These are phyloP conservation scores for Fusarium acutatum DNA, from an alignment of 2,329 filamentous ascomycete species.

Conservation along the genomic window DNA sequence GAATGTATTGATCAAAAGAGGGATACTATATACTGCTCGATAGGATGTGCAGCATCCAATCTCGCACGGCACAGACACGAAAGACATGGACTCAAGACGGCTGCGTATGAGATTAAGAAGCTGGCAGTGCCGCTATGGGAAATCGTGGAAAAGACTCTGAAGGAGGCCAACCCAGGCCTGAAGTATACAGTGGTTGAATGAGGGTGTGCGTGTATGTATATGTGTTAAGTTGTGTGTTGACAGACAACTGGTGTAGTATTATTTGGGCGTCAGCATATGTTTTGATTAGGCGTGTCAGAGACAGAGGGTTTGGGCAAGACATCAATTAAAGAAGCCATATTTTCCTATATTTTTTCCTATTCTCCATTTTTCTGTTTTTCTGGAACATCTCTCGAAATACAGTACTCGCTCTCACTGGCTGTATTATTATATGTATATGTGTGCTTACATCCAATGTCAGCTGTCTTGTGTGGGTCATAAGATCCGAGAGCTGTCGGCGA, in stretches of 20 bases:
- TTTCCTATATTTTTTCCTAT: background rate
- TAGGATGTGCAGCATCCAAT: constrained; percentile 52
- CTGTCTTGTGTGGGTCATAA: background rate
- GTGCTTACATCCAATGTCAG: background rate
- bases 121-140: constrained; percentile 37
- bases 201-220: background rate
- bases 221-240: background rate
- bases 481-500: constrained; percentile 28
- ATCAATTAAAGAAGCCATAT: background rate
- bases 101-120: constrained; percentile 31
- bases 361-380: background rate
- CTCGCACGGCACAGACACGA: constrained; percentile 51
- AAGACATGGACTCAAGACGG: constrained; percentile 43
- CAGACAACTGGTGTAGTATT: background rate
- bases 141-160: constrained; percentile 41
- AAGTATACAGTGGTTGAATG: constrained; percentile 38
- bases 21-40: constrained; percentile 52
- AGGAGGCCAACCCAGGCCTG: constrained; percentile 46
- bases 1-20: constrained; percentile 52
- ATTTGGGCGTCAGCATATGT: background rate
- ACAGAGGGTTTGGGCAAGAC: background rate
- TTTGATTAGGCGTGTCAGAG: background rate
- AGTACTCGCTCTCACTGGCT: background rate
- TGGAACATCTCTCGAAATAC: background rate
- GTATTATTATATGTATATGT: background rate